A percentile compares a stretch with the other conserved stretches of the same genome.
Conservation (phyloP, 1,284 basidiomycete genomes). For the Mycena sp. region DNA sequence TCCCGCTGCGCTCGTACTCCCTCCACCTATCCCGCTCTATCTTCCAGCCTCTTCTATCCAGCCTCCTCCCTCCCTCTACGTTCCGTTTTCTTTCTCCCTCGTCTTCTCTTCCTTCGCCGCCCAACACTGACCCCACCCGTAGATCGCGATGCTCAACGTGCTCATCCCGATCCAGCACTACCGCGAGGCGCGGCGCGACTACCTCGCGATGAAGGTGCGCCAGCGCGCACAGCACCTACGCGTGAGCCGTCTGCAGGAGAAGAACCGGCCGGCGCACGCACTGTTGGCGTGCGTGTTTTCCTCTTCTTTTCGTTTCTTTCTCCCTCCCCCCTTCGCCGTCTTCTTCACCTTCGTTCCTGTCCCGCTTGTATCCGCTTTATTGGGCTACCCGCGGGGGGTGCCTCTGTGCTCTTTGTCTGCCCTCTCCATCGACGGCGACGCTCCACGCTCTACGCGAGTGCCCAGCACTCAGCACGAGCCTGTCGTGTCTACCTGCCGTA, state of each 20-base stretch:
- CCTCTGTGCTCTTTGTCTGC: no score
- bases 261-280: slow-evolving; percentile 71
- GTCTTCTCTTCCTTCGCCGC: background rate
- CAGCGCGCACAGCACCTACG: slow-evolving; percentile 61
- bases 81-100: background rate
- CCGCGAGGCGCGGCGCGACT: slow-evolving; percentile 62
- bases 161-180: slow-evolving; percentile 78
- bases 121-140: background rate
- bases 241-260: slow-evolving; percentile 63
- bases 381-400: no score
- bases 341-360: background rate
- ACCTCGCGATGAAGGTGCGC: slow-evolving; percentile 57
- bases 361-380: no score
- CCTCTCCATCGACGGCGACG: no score
- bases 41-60: background rate
- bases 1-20: background rate
- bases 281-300: slow-evolving; percentile 60
- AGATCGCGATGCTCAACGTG: slow-evolving; percentile 73
- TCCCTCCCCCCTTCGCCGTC: background rate
- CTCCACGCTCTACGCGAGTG: no score
- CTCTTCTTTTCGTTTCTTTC: background rate
- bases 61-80: background rate
- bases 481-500: no score
- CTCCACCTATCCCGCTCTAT: background rate
- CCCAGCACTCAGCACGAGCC: no score